Conservation (phyloP, 371 early-diverging fungal species). For the Mucor plumbeus region DNA sequence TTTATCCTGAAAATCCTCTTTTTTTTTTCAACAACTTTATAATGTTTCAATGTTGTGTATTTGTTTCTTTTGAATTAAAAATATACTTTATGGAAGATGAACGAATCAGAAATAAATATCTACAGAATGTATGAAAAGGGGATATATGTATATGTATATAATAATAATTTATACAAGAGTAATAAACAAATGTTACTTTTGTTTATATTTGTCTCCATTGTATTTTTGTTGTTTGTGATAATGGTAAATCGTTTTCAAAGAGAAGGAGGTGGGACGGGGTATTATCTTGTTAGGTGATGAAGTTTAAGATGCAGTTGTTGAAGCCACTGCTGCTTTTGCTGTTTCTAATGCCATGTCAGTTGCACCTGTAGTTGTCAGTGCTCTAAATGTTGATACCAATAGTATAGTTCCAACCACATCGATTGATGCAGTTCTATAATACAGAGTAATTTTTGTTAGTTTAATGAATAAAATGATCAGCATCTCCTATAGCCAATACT, state of each 20-base stretch:
- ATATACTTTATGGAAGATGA: too few relatives aligned
- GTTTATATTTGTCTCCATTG: not conserved
- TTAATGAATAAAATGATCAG: constrained; percentile 24
- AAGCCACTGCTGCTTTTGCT: not conserved
- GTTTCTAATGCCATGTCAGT: constrained; percentile 36
- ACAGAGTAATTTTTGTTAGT: not conserved
- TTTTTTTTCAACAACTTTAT: too few relatives aligned
- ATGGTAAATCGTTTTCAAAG: not conserved
- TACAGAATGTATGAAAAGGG: not conserved
- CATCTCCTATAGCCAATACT: not conserved
- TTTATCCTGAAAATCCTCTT: too few relatives aligned
- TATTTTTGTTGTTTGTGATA: not conserved
- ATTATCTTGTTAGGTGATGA: not conserved
- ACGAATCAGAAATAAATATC: not conserved
- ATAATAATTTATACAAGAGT: not conserved
- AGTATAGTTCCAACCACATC: constrained; percentile 63
- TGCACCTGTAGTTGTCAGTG: constrained; percentile 39
- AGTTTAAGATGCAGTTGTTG: not conserved
- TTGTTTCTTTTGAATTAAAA: too few relatives aligned
- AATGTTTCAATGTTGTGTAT: too few relatives aligned
- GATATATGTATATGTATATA: not conserved
- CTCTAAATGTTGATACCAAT: constrained; percentile 50
- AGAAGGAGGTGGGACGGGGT: not conserved
- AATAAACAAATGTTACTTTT: too few relatives aligned
- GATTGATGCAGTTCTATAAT: constrained; percentile 56